Conservation (phyloP, 2,329 filamentous ascomycete species). For the Monosporascus sp. region DNA sequence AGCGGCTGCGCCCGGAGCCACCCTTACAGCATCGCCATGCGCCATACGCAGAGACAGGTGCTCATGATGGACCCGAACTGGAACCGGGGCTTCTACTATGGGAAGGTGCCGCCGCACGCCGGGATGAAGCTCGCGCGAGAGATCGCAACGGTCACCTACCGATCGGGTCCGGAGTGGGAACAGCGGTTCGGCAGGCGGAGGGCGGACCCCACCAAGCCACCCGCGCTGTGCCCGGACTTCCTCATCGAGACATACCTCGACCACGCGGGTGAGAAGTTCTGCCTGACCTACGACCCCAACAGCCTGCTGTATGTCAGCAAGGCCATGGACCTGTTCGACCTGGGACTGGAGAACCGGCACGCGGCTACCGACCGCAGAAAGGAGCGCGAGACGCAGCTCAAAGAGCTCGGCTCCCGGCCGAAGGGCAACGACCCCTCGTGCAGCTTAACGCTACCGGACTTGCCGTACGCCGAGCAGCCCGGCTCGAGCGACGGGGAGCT, state of each 20-base stretch:
- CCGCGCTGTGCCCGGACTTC: slow-evolving; percentile 94
- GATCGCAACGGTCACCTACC: slow-evolving; percentile 96
- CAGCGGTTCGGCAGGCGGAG: slow-evolving; percentile 83
- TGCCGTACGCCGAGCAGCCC: slow-evolving; percentile 81
- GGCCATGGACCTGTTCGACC: slow-evolving; percentile 97
- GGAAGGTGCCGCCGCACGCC: slow-evolving; percentile 78
- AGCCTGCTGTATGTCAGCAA: slow-evolving; percentile 95
- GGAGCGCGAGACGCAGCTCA: slow-evolving; percentile 52
- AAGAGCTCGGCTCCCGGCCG: slow-evolving; percentile 35
- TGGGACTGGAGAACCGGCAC: slow-evolving; percentile 66
- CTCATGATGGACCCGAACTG: slow-evolving; percentile 99
- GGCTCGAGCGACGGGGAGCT: slow-evolving; percentile 35
- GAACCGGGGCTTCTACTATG: slow-evolving; percentile 93
- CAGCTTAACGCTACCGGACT: slow-evolving; percentile 74
- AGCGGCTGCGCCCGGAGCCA: slow-evolving; percentile 92
- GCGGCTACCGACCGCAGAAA: slow-evolving; percentile 58
- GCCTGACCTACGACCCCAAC: slow-evolving; percentile 92
- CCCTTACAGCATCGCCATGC: slow-evolving; percentile 97
- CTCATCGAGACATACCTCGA: slow-evolving; percentile 97
- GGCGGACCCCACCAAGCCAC: slow-evolving; percentile 79
- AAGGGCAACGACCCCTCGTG: slow-evolving; percentile 49
- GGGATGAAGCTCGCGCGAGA: slow-evolving; percentile 98
- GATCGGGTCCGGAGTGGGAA: slow-evolving; percentile 96
- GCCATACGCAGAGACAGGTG: slow-evolving; percentile 94
- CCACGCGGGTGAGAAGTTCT: slow-evolving; percentile 97